Percentiles rank a stretch among this genome's conserved stretches.
Conservation (phyloP, 768 basidiomycete genomes). For the Trametes cinnabarina region DNA sequence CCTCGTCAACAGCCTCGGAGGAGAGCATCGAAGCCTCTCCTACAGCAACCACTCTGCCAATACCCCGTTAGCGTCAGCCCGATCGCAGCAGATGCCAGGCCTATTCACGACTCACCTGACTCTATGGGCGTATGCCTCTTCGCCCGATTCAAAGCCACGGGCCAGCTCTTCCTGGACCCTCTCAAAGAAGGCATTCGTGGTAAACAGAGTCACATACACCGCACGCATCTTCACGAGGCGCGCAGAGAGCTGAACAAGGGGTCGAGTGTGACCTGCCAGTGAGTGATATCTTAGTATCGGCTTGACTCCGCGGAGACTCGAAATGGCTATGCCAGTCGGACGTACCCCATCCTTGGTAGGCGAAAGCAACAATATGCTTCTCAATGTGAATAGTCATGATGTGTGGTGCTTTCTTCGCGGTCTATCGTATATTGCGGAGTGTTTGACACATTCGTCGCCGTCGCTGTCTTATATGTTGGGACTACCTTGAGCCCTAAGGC, state of each 20-base stretch:
- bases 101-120: neutral
- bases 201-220: conserved; percentile 13
- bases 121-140: neutral
- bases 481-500: too few species aligned
- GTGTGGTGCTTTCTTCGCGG: too few species aligned
- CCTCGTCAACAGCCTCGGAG: neutral
- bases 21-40: neutral
- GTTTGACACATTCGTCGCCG: too few species aligned
- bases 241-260: conserved; percentile 9
- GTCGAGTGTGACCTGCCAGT: conserved; percentile 17
- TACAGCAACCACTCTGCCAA: neutral
- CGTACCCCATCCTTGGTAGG: conserved; percentile 1
- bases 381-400: too few species aligned
- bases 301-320: too few species aligned
- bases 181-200: neutral
- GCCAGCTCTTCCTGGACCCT: conserved; percentile 12
- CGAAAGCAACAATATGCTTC: neutral
- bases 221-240: conserved; percentile 14
- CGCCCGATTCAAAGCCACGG: conserved; percentile 2
- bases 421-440: too few species aligned
- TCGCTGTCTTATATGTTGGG: too few species aligned
- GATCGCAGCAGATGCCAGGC: neutral
- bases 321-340: neutral
- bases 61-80: neutral
- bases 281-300: neutral